Evolutionary conservation across 2,329 filamentous ascomycete genomes (phyloP).

Genomic region (Incumbomyces lentus): DNA sequence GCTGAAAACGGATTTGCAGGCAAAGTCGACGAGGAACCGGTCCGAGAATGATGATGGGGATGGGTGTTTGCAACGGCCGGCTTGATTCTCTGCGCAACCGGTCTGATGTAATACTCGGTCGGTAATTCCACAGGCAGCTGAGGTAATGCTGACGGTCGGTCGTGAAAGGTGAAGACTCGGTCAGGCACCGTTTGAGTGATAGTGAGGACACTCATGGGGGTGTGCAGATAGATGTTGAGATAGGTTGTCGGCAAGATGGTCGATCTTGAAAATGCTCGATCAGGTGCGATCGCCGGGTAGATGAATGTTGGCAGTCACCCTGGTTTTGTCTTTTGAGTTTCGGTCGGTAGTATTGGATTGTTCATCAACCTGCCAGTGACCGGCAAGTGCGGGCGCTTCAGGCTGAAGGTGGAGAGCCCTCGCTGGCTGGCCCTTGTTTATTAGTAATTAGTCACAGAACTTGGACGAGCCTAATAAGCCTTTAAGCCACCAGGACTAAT

Average conservation of each 20-base stretch:
- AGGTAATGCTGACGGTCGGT: slow-evolving; percentile 3
- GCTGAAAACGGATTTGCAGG: slow-evolving; percentile 7
- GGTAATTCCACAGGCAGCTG: slow-evolving; percentile 11
- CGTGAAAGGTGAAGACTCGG: slow-evolving; percentile 11
- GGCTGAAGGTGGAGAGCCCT: no score
- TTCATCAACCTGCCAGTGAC: no score
- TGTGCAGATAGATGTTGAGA: no score
- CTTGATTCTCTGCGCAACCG: slow-evolving; percentile 10
- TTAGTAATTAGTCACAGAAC: no score
- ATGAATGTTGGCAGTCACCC: background rate
- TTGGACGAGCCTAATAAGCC: no score
- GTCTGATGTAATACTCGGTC: slow-evolving; percentile 12
- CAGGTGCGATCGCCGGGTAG: background rate
- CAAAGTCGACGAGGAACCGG: slow-evolving; percentile 13
- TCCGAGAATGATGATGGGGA: slow-evolving; percentile 16
- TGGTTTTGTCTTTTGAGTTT: background rate
- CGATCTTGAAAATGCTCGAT: background rate
- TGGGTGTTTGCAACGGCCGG: slow-evolving; percentile 9
- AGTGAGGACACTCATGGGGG: slow-evolving; percentile 18
- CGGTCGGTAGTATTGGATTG: slow-evolving; percentile 2
- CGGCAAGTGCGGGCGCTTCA: no score
- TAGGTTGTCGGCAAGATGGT: no score
- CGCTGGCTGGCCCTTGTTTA: no score
- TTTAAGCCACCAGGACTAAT: no score
- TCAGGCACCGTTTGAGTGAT: slow-evolving; percentile 19